Base-by-base conservation (phyloP, 225 moss, liverwort and hornwort genomes). In the Sphagnum tenellum region DNA sequence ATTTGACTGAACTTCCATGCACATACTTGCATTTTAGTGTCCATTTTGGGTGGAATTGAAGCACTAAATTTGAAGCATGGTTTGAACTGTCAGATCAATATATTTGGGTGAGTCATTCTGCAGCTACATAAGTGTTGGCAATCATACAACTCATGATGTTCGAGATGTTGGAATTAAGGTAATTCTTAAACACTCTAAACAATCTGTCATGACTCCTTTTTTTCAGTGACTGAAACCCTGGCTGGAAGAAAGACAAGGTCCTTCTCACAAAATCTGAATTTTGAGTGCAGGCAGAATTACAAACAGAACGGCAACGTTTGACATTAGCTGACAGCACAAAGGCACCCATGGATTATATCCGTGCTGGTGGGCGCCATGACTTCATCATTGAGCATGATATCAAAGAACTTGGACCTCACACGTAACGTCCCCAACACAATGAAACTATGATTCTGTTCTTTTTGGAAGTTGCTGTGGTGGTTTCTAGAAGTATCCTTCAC, bases 341-440 rank as follows among this genome's bases (percentile, higher is more conserved):
- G 76, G 60, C 59, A 9, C 89, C 98, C 0, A 76, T 98, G 78
- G 90, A 93, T 78, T 90, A 77, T 72, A 70, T 98, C 69, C 80
- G 82, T 61, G 87, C 89, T 68, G 98, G 89, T 62, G 98, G 87
- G 13, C 98, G 98, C 11, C 87, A 98, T 67, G 98, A 98, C 59
- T 98, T 98, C 74, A 98, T 98, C 53, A 93, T 98, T 65, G 98
- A 98, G 68, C 98, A 98, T 70, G 98, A 98, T 59, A 98, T 98
- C 64, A 98, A 98, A 77, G 98, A 98, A 64, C 90, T 98, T 73
- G 98, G 93, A 66, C 82, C 87, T 59, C 98, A 98, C 71, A 98
- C 98, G 98, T 93, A 76, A 74, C 46, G 76, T 74, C 56, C 29
- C 4, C 3, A 5, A 45, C 59, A 64, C 51, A 51, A 58, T 46